These are phyloP conservation scores for Aphanomyces euteiches DNA, from an alignment of 352 stramenopile species.

Conservation along the genomic window DNA sequence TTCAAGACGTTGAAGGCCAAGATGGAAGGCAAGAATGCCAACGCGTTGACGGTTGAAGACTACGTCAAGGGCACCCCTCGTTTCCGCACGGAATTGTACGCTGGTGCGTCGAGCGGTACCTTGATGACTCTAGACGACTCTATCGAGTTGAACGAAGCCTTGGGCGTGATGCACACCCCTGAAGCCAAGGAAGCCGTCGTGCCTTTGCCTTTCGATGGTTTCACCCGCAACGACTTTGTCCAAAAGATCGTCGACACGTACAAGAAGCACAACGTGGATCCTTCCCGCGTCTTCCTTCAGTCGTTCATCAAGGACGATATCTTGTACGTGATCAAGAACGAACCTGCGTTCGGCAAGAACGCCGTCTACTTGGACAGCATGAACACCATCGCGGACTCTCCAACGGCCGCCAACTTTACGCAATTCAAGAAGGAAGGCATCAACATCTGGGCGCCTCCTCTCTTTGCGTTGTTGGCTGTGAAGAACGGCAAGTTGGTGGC, in stretches of 20 bases:
- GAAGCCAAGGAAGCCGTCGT: constrained; percentile 52
- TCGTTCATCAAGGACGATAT: constrained; percentile 44
- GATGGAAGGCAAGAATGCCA: constrained; percentile 46
- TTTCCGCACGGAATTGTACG: constrained; percentile 47
- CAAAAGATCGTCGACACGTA: constrained; percentile 69
- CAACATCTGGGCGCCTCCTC: constrained; percentile 48
- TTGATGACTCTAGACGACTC: constrained; percentile 49
- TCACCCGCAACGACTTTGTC: constrained; percentile 50
- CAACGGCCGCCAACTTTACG: constrained; percentile 17
- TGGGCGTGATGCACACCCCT: constrained; percentile 47
- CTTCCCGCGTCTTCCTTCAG: constrained; percentile 46
- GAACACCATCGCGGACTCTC: constrained; percentile 15
- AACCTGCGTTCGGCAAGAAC: constrained; percentile 40
- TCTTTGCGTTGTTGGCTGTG: constrained; percentile 38
- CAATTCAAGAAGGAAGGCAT: constrained; percentile 38
- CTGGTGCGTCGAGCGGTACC: constrained; percentile 34
- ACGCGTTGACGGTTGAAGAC: constrained; percentile 28
- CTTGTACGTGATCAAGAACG: constrained; percentile 46
- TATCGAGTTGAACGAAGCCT: constrained; percentile 45
- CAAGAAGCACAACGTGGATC: constrained; percentile 40
- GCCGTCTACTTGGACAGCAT: constrained; percentile 39
- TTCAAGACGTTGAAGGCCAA: constrained; percentile 52
- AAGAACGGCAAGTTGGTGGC: constrained; percentile 34
- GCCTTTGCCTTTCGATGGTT: constrained; percentile 50
- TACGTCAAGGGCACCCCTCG: constrained; percentile 38